phyloP scores from a whole-genome alignment of 495 filamentous ascomycete species.

The Neurospora hispaniola region DNA sequence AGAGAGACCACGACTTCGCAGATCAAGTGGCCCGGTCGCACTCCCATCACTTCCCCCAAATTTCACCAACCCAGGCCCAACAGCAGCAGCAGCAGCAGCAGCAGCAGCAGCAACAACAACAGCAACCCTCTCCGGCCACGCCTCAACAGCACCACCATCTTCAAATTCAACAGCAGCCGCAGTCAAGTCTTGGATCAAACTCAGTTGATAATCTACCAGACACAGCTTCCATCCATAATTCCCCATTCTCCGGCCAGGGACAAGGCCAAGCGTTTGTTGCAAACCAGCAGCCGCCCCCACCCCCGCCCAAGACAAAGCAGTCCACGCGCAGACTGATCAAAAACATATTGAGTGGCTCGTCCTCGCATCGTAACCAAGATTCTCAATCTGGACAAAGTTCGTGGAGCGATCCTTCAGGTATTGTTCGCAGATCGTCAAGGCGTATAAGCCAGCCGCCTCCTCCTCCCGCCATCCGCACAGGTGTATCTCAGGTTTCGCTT shows the following conservation, averaged over 20 bases:
- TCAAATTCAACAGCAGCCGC: constrained; percentile 10
- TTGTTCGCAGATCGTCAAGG: constrained; percentile 39
- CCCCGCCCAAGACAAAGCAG: constrained; percentile 28
- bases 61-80: constrained; percentile 23
- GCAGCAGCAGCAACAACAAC: constrained; percentile 13
- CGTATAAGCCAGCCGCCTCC: constrained; percentile 32
- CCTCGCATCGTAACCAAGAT: constrained; percentile 22
- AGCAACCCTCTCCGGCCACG: constrained; percentile 12
- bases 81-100: constrained; percentile 18
- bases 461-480: constrained; percentile 31
- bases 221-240: constrained; percentile 13
- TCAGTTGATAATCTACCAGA: constrained; percentile 30
- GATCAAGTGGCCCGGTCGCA: constrained; percentile 27
- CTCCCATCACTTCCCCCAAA: constrained; percentile 23
- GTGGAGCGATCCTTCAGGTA: constrained; percentile 30
- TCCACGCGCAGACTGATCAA: constrained; percentile 37
- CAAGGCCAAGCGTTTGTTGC: constrained; percentile 7
- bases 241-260: constrained; percentile 17
- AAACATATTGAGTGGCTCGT: constrained; percentile 31
- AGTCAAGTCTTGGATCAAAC: constrained; percentile 12
- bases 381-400: constrained; percentile 20
- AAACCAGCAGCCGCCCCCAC: constrained; percentile 24
- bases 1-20: constrained; percentile 17
- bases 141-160: constrained; percentile 19
- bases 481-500: constrained; percentile 29